Base-by-base conservation (phyloP, 257 asterid species). In the Craterostigma plantagineum region DNA sequence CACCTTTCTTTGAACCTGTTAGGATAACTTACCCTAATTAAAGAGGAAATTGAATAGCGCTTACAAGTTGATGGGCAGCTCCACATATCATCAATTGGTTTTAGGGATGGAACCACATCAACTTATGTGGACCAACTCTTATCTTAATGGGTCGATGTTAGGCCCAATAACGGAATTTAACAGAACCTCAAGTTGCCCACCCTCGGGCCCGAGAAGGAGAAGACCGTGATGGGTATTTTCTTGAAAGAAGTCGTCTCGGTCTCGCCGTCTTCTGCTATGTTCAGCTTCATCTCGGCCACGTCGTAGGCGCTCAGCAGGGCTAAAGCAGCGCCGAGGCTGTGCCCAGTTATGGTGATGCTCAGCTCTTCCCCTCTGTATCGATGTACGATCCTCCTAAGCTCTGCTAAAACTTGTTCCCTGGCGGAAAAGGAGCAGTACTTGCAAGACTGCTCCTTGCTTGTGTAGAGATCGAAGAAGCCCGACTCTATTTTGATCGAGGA, bases 261-360 rank as follows among this genome's bases (percentile, higher is more conserved):
- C 30, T 23, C 30, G 1, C 65, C 73, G 15, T 62, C 65, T 0
- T 60, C 63, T 7, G 64, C 8, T 3, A 59, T 36, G 63, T 81
- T 75, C 4, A 70, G 45, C 14, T 59, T 60, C 72, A 72, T 62
- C 49, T 77, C 87, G 0, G 92, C 78, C 4, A 77, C 44, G 33
- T 81, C 92, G 48, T 81, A 77, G 3, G 94, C 87, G 37, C 81
- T 69, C 51, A 81, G 38, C 27, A 81, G 10, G 0, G 94, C 86
- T 33, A 81, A 50, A 4, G 94, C 70, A 0, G 94, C 86, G 7
- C 92, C 94, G 3, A 81, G 92, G 54, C 94, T 81, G 51, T 81
- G 94, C 0, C 94, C 87, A 0, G 94, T 77, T 3, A 77, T 46
- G 0, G 94, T 77, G 10, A 81, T 75, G 71, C 94, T 81, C 9